Base-by-base conservation (phyloP, 2,329 filamentous ascomycete species). In the Phialophora verrucosa region DNA sequence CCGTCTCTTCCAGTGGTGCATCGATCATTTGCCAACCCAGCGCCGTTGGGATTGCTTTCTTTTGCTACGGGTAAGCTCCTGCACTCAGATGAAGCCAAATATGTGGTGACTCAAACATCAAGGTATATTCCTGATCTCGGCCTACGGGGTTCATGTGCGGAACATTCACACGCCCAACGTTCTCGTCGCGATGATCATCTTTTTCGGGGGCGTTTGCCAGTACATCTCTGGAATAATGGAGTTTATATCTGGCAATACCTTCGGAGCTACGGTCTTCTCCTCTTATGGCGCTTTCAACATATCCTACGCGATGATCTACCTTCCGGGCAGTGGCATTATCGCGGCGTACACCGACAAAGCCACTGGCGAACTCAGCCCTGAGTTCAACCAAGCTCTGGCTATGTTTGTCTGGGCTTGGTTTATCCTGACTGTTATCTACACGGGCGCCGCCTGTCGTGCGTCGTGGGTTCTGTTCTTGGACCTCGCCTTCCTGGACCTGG, bases 251-350 rank as follows among this genome's bases (percentile, higher is more conserved):
- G 71, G 70, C 27, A 73, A 73, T 27, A 72, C 71, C 56, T 77
- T 78, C 62, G 75, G 77, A 63, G 77, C 77, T 44, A 79, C 78
- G 31, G 74, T 79, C 42, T 79, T 79, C 69, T 72, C 76, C 27
- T 74, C 78, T 20, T 80, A 79, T 63, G 78, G 72, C 44, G 78
- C 77, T 31, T 80, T 80, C 71, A 79, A 80, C 69, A 70, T 79
- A 20, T 75, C 76, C 7, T 80, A 79, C 62, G 77, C 77, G 8
- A 73, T 78, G 69, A 79, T 79, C 56, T 79, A 76, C 67, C 69
- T 79, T 32, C 78, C 78, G 6, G 77, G 76, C 3, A 73, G 74
- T 11, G 78, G 78, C 14, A 78, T 79, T 47, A 54, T 79, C 5
- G 71, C 74, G 10, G 73, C 78, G n/a, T 80, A 80, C 70, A 76